Evolutionary conservation across 2,329 filamentous ascomycete genomes (phyloP), one percentile per base, ranked within the genome.

Genomic region (Pyrenochaeta sp.): DNA sequence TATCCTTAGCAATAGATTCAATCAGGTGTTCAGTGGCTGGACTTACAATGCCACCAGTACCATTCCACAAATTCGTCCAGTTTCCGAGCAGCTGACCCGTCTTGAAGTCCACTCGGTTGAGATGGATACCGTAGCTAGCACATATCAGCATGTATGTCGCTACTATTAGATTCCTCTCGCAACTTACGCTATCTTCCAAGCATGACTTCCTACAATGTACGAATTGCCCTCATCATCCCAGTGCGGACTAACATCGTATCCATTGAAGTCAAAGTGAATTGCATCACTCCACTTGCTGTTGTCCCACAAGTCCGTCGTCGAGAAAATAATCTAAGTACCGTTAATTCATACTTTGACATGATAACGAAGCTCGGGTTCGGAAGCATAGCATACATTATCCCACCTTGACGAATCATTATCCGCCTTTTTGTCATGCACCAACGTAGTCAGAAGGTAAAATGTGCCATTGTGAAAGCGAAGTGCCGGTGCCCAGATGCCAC

Each of bases 171-270:
- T 10, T 21, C 2, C 36, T 39, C 6, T 3, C 12, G n/a, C 11
- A 4, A 30, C 52, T 50, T 23, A 51, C 47, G 52, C 46, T 7
- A 55, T 31, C 29, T 56, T 61, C 55, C 57, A 71, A 2, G 63
- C 59, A 63, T 71, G 67, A 3, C 66, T 64, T 11, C 60, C 77
- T 2, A 65, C 64, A 14, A 84, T 77, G 48, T 85, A 86, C 0
- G 78, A 73, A 48, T 78, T 81, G 0, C 83, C 84, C 37, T 85
- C 79, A 0, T 79, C 77, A 48, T 86, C 81, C 81, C 83, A 86
- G 58, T 84, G 82, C 17, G 79, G 79, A 30, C 77, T 80, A 0
- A 83, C 80, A 46, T 87, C 85, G 49, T 83, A 83, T 0, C 81
- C 81, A 7, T 48, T 71, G 40, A 82, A 82, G 10, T 80, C 72